These are phyloP conservation scores for Corynespora cassiicola DNA, from an alignment of 2,329 filamentous ascomycete genomes.

Conservation along the genomic window DNA sequence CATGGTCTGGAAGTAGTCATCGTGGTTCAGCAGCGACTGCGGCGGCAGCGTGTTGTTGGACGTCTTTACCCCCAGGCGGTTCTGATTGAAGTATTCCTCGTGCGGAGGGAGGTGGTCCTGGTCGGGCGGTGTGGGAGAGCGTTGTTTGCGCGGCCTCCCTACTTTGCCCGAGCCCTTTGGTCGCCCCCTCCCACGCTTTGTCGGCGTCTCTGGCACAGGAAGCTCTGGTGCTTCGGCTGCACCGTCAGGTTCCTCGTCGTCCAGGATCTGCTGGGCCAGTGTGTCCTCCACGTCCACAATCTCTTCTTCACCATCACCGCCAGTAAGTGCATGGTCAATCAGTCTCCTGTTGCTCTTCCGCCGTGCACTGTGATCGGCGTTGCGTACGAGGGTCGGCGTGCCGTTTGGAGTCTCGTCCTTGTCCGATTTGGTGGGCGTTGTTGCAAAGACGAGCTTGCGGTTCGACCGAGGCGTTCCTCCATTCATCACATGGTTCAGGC, in stretches of 20 bases:
- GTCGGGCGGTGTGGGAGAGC: slow-evolving; percentile 79
- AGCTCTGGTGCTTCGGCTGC: slow-evolving; percentile 22
- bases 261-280: slow-evolving; percentile 74
- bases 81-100: slow-evolving; percentile 93
- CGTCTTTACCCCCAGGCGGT: slow-evolving; percentile 80
- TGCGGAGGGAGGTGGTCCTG: slow-evolving; percentile 83
- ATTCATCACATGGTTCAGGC: slow-evolving; percentile 23
- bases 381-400: slow-evolving; percentile 71
- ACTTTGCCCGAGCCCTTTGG: slow-evolving; percentile 53
- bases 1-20: slow-evolving; percentile 83
- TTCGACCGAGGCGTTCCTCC: slow-evolving; percentile 51
- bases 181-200: slow-evolving; percentile 58
- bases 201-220: slow-evolving; percentile 59
- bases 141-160: slow-evolving; percentile 65
- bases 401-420: slow-evolving; percentile 40
- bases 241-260: slow-evolving; percentile 53
- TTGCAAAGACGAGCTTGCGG: slow-evolving; percentile 54
- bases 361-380: slow-evolving; percentile 84
- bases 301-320: slow-evolving; percentile 71
- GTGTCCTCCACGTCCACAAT: slow-evolving; percentile 69
- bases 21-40: slow-evolving; percentile 80
- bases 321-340: slow-evolving; percentile 73
- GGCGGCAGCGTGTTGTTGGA: slow-evolving; percentile 84
- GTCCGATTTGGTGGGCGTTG: slow-evolving; percentile 49
- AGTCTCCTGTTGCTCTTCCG: slow-evolving; percentile 82